These are phyloP conservation scores for Pelargonium hybrid DNA, from an alignment of 441 rosid genomes.

Conservation along the genomic window DNA sequence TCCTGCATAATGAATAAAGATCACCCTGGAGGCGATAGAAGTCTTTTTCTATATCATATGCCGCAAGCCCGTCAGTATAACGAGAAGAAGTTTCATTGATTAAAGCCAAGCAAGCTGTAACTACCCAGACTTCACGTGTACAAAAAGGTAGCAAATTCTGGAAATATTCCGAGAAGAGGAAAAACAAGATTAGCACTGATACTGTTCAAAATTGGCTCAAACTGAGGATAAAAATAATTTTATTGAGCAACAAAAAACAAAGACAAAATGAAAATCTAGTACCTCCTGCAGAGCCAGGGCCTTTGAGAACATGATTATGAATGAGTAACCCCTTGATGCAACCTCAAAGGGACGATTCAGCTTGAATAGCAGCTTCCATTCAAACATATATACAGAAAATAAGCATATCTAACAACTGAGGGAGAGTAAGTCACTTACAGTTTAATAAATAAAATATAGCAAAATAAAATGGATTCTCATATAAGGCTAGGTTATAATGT, in stretches of 20 bases:
- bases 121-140: constrained; percentile 92
- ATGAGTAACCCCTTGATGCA: constrained; percentile 84
- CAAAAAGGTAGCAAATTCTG: constrained; percentile 77
- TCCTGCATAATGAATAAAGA: constrained; percentile 85
- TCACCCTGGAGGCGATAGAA: constrained; percentile 89
- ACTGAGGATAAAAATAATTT: neutral
- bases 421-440: neutral
- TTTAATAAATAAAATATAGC: neutral
- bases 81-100: constrained; percentile 60
- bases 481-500: neutral
- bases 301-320: constrained; percentile 73
- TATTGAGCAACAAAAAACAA: neutral
- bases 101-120: constrained; percentile 80
- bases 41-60: constrained; percentile 81
- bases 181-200: constrained; percentile 21
- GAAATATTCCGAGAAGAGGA: constrained; percentile 22
- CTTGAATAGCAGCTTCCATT: constrained; percentile 74
- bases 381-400: constrained; percentile 3
- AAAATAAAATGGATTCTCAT: neutral
- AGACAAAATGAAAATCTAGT: constrained; percentile 19
- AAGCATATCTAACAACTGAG: neutral
- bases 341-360: constrained; percentile 91
- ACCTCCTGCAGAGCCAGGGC: constrained; percentile 75
- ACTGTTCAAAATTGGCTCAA: constrained; percentile 11
- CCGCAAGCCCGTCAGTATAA: constrained; percentile 48